phyloP scores from a whole-genome alignment of 176 grass and related monocot genomes.

The Aegilops umbellulata region DNA sequence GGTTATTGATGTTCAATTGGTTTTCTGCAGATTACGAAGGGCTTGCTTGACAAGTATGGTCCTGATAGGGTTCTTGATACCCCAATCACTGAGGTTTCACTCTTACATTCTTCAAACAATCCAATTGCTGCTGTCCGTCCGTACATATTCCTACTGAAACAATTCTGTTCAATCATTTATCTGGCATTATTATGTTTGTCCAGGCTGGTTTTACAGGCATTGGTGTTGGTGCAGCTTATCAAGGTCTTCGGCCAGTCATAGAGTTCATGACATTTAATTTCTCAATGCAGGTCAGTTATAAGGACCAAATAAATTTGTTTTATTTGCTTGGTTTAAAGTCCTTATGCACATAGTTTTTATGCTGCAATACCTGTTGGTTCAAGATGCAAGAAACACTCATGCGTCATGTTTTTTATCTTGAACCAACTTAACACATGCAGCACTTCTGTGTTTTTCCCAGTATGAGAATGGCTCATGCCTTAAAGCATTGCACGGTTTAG shows the following conservation, averaged over 20 bases:
- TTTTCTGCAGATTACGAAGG: conserved; percentile 82
- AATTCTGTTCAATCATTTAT: conserved; percentile 15
- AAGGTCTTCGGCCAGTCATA: conserved; percentile 77
- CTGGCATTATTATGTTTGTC: conserved; percentile 26
- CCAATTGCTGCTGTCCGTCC: background rate
- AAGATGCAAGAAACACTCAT: background rate
- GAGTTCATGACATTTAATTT: conserved; percentile 99
- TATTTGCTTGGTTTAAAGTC: background rate
- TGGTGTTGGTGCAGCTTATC: conserved; percentile 94
- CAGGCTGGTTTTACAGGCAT: conserved; percentile 97
- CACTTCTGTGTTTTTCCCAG: background rate
- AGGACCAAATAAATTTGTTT: background rate
- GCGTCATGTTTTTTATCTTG: background rate
- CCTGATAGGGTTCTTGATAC: conserved; percentile 99
- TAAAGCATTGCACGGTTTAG: background rate
- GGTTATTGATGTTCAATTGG: conserved; percentile 10
- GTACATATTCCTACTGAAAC: background rate
- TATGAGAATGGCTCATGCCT: background rate
- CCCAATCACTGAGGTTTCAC: conserved; percentile 87
- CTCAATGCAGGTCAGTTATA: conserved; percentile 78
- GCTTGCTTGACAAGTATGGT: conserved; percentile 93
- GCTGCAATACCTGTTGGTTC: conserved; percentile 5
- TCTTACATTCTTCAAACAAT: conserved; percentile 10
- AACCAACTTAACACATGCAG: background rate
- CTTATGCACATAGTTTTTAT: background rate